These are phyloP conservation scores for Coemansia sp. DNA, from an alignment of 192 early-diverging fungal genomes.

Conservation along the genomic window DNA sequence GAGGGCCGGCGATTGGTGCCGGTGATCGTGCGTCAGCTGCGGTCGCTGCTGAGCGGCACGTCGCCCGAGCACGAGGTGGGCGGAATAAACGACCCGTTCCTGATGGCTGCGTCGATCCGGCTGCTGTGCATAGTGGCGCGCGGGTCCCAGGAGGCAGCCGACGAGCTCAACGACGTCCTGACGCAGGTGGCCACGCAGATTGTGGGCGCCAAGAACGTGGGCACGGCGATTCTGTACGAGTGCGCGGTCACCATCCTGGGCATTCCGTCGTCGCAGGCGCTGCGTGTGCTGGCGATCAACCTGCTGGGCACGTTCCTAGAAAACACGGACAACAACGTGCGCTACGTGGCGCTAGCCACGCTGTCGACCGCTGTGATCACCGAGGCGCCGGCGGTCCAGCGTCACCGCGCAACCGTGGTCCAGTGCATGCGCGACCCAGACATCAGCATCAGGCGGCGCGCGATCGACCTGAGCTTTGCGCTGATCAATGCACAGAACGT, in stretches of 20 bases:
- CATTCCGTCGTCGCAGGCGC: constrained; percentile 82
- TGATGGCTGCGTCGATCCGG: constrained; percentile 90
- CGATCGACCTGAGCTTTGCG: constrained; percentile 93
- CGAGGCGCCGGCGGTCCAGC: constrained; percentile 92
- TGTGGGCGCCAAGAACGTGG: constrained; percentile 93
- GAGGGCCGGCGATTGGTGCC: constrained; percentile 81
- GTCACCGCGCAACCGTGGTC: constrained; percentile 93
- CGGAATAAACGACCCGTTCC: constrained; percentile 95
- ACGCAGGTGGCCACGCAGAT: constrained; percentile 96
- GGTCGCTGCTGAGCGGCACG: constrained; percentile 81
- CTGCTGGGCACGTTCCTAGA: constrained; percentile 95
- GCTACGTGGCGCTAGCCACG: constrained; percentile 98
- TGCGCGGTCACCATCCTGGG: constrained; percentile 96
- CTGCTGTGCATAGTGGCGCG: constrained; percentile 81
- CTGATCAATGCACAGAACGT: constrained; percentile 93
- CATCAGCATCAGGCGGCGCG: constrained; percentile 93
- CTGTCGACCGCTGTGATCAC: constrained; percentile 84
- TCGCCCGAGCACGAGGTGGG: constrained; percentile 95
- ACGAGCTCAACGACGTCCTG: constrained; percentile 95
- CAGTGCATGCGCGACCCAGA: constrained; percentile 94
- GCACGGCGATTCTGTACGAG: constrained; percentile 97
- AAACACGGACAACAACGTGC: constrained; percentile 96
- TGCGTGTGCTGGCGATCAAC: constrained; percentile 95
- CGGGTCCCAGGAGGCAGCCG: constrained; percentile 77
- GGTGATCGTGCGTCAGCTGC: constrained; percentile 80